Evolutionary conservation across 2,329 filamentous ascomycete species (phyloP).

Genomic region (Septoria petroselini): DNA sequence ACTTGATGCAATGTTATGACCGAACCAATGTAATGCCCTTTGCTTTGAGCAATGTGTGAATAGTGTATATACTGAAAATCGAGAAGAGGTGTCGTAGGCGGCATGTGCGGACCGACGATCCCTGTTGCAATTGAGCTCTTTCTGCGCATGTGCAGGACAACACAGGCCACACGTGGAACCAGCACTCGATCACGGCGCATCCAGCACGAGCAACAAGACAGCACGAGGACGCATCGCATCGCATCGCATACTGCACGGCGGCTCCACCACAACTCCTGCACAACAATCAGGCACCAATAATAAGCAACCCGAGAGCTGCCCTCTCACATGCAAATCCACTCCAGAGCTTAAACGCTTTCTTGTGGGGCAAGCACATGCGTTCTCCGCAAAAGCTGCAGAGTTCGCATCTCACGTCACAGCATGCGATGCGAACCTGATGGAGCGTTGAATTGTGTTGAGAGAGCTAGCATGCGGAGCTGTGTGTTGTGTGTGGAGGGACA

Average conservation of each 20-base stretch:
- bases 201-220: neutral
- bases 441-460: neutral
- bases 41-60: neutral
- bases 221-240: too few relatives aligned
- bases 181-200: too few relatives aligned
- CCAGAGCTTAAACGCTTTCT: neutral
- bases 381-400: constrained; percentile 1
- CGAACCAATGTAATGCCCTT: constrained; percentile 18
- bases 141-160: too few relatives aligned
- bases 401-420: constrained; percentile 4
- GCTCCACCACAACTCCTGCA: constrained; percentile 3
- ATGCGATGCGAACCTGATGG: neutral
- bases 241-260: neutral
- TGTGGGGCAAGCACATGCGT: constrained; percentile 3
- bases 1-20: constrained; percentile 8
- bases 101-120: too few relatives aligned
- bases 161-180: too few relatives aligned
- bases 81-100: too few relatives aligned
- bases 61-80: neutral
- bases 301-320: neutral
- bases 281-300: neutral
- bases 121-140: too few relatives aligned
- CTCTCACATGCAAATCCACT: constrained; percentile 5
- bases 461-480: too few relatives aligned
- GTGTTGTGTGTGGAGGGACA: too few relatives aligned